Base-by-base conservation (phyloP, 2,329 filamentous ascomycete genomes). In the Truncatella angustata region DNA sequence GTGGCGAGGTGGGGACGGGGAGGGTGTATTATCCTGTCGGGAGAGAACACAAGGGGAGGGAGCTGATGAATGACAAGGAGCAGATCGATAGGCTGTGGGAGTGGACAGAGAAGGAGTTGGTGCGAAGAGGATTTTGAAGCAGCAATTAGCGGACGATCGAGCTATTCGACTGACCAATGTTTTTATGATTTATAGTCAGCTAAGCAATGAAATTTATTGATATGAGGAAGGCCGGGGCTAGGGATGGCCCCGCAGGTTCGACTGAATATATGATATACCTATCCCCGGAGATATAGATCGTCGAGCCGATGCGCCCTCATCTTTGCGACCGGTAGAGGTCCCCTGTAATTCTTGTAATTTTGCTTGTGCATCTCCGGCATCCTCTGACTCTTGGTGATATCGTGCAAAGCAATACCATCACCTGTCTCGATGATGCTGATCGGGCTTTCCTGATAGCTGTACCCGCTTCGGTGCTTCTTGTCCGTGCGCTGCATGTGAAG, bases 21-120 rank as follows among this genome's bases (percentile, higher is more conserved):
- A 61, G 63, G 36, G 72, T 68, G 47, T 72, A 71, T 54, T 64
- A 64, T 34, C 69, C 70, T 2, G 58, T 71, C n/a, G 67, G 63
- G 1, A 54, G 60, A 28, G 42, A 53, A 21, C 58, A 61, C 18
- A 55, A 52, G 34, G 60, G 53, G 4, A 55, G 36, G n/a, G 52
- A 51, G 28, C 10, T 49, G 11, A 49, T 56, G 12, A 56, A 24
- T 18, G 55, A 70, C 52, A 49, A 55, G 28, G 56, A 56, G 14
- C 50, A 68, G 51, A 58, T 59, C 9, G 42, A 57, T 39, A 59
- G 54, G 26, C 50, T 69, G 21, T 65, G 61, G 63, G 60, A 62
- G 2, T 67, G 63, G 63, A 69, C 63, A 23, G 61, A 63, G 49
- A 58, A 62, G 36, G 63, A 66, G 40, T 51, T 69, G 37, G 49